Conservation (phyloP, 176 grass and related monocot genomes). For the Hordeum vulgare region MorexV3_pseudomolecules_assembly NC_058522.1:481925093-481925592, state of each 20-base stretch:
- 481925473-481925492: background rate
- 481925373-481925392: background rate
- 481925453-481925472: background rate
- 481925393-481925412: background rate
- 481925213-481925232: too few relatives aligned
- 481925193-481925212: too few relatives aligned
- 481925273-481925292: background rate
- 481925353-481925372: background rate
- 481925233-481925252: background rate
- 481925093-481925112: background rate
- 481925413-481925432: background rate
- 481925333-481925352: background rate
- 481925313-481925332: background rate
- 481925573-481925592: background rate
- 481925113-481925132: background rate
- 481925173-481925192: background rate
- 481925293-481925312: background rate
- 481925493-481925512: background rate
- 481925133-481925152: background rate
- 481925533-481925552: constrained; percentile 26
- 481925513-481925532: background rate
- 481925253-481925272: background rate
- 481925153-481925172: background rate
- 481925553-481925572: background rate
- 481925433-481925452: background rate